phyloP scores from a whole-genome alignment of 1,139 yeast species.

The Blastobotrys arbuscula region DNA sequence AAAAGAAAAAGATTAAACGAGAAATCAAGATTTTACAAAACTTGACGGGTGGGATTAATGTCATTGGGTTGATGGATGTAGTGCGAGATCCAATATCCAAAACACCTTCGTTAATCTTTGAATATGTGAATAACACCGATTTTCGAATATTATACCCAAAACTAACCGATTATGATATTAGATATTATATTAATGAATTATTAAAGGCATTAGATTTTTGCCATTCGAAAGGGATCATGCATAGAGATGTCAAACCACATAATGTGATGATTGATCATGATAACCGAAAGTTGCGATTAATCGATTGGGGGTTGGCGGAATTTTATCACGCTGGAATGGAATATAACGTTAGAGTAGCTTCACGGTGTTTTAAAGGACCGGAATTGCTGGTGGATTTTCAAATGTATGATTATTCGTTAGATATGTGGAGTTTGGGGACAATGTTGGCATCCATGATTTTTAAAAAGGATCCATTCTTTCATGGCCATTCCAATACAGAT shows the following conservation, averaged over 20 bases:
- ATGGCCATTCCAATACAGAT: constrained; percentile 93
- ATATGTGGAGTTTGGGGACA: constrained; percentile 96
- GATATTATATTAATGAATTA: constrained; percentile 84
- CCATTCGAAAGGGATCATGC: constrained; percentile 98
- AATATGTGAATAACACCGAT: constrained; percentile 84
- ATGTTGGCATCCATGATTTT: constrained; percentile 97
- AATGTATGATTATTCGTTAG: constrained; percentile 90
- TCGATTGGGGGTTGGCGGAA: constrained; percentile 99
- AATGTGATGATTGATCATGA: constrained; percentile 97
- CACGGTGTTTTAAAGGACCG: constrained; percentile 97
- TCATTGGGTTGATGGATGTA: constrained; percentile 73
- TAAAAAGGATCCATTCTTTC: constrained; percentile 95
- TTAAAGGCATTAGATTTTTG: constrained; percentile 87
- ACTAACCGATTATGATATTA: constrained; percentile 73
- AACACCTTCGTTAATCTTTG: constrained; percentile 92
- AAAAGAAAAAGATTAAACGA: constrained; percentile 90
- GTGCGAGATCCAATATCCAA: constrained; percentile 87
- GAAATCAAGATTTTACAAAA: constrained; percentile 91
- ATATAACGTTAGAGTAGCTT: constrained; percentile 95
- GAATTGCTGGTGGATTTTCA: constrained; percentile 91
- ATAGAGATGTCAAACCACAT: constrained; percentile 97
- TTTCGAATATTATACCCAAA: constrained; percentile 90
- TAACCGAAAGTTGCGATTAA: constrained; percentile 62
- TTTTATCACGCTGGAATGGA: constrained; percentile 93
- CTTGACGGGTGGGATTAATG: constrained; percentile 79